Evolutionary conservation across 106 monocot species (phyloP), one percentile per base, ranked within the genome.

Genomic region (Dioscorea zingiberensis): DNA sequence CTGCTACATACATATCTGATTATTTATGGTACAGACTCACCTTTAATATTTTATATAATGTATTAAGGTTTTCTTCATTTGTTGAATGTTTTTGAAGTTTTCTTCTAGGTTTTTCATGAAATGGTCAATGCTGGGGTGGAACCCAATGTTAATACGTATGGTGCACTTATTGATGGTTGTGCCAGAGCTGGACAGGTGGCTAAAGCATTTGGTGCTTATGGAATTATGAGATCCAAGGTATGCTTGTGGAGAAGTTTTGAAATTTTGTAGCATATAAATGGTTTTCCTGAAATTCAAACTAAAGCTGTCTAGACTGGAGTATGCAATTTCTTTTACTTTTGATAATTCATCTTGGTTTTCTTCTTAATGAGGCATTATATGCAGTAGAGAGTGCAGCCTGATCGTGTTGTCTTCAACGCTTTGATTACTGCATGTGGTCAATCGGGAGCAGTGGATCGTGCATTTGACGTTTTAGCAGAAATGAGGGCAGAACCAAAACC

Each of bases 321-420:
- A 38, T 10, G 6, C 38, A 38, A 8, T 1, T 38, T 38, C 32
- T 32, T 23, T 60, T 48, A 49, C 16, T 18, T 12, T 25, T 47
- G 5, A 28, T 62, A 26, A 19, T 46, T 45, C 14, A 45, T 46
- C n/a, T 28, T 62, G 14, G 16, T 64, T 63, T 69, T 48, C 59
- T 22, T 23, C 73, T 77, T 77, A 84, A 73, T 70, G 73, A 76
- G 72, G 26, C 73, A 21, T 72, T 80, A 47, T 68, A 47, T 94
- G 87, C 94, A 95, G 81, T 95, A 95, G 95, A 88, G 85, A 64
- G 91, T 95, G 76, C 85, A 88, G 71, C 95, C 95, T 67, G 95
- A 95, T 80, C 83, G 95, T 69, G 95, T 88, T 74, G 69, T 95
- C 73, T 95, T 91, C 78, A 95, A 95, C 65, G 85, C 95, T 63